Evolutionary conservation across 2,329 filamentous ascomycete genomes (phyloP).

Genomic region (Hypoxylon sp.): DNA sequence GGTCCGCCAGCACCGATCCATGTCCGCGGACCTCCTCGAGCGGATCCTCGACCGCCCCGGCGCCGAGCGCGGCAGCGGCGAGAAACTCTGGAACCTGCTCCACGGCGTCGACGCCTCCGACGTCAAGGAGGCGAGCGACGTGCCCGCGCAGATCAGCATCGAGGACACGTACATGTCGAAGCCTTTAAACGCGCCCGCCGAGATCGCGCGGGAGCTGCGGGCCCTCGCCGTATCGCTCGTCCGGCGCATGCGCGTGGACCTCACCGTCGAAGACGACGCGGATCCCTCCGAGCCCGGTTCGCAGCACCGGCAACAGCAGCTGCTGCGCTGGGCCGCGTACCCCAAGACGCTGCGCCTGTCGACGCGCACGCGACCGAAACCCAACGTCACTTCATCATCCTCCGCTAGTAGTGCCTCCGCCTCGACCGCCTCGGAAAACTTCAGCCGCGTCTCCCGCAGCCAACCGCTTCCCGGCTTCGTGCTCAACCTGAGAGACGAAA

Average conservation of each 20-base stretch:
- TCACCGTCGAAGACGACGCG: conserved; percentile 66
- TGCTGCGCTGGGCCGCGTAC: conserved; percentile 81
- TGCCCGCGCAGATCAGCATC: conserved; percentile 91
- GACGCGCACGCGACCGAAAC: conserved; percentile 69
- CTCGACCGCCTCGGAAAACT: conserved; percentile 65
- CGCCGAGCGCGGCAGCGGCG: conserved; percentile 76
- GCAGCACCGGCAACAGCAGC: conserved; percentile 37
- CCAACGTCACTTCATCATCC: conserved; percentile 51
- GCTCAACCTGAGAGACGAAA: conserved; percentile 69
- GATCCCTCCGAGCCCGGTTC: conserved; percentile 46
- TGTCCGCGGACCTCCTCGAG: conserved; percentile 75
- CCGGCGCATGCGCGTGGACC: conserved; percentile 81
- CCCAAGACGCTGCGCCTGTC: conserved; percentile 86
- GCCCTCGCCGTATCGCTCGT: conserved; percentile 77
- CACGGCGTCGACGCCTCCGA: conserved; percentile 83
- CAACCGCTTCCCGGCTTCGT: conserved; percentile 78
- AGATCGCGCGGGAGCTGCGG: conserved; percentile 76
- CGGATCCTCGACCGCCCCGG: conserved; percentile 77
- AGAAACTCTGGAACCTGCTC: conserved; percentile 79
- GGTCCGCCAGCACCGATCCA: conserved; percentile 70
- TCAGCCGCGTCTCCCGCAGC: conserved; percentile 81
- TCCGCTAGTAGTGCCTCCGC: not conserved
- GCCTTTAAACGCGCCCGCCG: conserved; percentile 71
- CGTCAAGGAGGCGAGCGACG: conserved; percentile 75
- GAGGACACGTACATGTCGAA: conserved; percentile 86